Conservation (phyloP, 179 eudicot species). For the Patellifolia procumbens region DNA sequence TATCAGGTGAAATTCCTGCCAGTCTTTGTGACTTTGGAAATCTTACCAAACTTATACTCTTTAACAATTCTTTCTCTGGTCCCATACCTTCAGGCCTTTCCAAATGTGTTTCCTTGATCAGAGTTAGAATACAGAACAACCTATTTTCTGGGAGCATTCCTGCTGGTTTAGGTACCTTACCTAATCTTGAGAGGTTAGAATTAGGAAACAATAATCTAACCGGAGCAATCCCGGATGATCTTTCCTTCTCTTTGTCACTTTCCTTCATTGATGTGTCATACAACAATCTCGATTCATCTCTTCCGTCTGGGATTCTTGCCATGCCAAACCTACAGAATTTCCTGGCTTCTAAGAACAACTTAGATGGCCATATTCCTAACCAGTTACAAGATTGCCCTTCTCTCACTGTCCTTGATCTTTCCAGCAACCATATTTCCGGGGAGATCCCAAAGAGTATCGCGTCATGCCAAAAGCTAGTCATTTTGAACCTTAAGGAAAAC, state of each 20-base stretch:
- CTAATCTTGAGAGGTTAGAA: conserved; percentile 69
- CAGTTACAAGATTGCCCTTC: conserved; percentile 78
- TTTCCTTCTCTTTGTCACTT: conserved; percentile 57
- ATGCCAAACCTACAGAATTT: conserved; percentile 62
- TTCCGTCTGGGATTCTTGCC: conserved; percentile 59
- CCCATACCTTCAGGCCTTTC: conserved; percentile 64
- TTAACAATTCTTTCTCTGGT: conserved; percentile 73
- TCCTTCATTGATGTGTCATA: conserved; percentile 71
- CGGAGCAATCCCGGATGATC: conserved; percentile 66
- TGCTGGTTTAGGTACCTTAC: conserved; percentile 63
- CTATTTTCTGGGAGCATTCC: conserved; percentile 61
- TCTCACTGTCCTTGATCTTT: conserved; percentile 65
- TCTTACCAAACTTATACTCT: conserved; percentile 82
- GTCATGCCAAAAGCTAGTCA: conserved; percentile 71
- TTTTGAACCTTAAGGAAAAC: conserved; percentile 57
- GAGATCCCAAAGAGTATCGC: conserved; percentile 66
- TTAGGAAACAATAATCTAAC: conserved; percentile 64
- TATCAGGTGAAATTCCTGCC: conserved; percentile 63
- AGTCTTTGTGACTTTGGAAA: conserved; percentile 60
- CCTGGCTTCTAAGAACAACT: conserved; percentile 51
- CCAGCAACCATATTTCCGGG: conserved; percentile 57
- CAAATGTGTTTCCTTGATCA: conserved; percentile 58
- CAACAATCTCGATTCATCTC: conserved; percentile 58
- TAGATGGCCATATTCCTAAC: conserved; percentile 63
- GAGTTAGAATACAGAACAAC: conserved; percentile 78